Evolutionary conservation across 2,329 filamentous ascomycete genomes (phyloP).

Genomic region (Blumeriella jaapii): DNA sequence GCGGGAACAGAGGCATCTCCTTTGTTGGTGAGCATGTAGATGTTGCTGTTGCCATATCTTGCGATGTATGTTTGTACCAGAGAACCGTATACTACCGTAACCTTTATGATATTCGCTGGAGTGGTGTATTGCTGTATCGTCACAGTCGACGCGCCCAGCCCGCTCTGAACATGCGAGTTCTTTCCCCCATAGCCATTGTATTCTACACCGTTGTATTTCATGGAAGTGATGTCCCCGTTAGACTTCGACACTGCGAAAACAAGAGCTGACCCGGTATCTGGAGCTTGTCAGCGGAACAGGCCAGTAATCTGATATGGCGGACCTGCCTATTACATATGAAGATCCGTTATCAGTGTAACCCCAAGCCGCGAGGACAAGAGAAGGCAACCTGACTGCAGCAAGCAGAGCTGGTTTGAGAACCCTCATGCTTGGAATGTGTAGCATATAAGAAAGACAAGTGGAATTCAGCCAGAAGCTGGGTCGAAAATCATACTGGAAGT

Average conservation of each 20-base stretch:
- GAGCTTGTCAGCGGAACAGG: neutral
- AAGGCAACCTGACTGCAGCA: conserved; percentile 6
- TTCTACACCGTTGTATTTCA: conserved; percentile 26
- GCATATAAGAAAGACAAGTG: too few relatives aligned
- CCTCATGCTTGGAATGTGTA: conserved; percentile 7
- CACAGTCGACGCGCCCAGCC: conserved; percentile 45
- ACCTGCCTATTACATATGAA: conserved; percentile 30
- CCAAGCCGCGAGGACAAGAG: conserved; percentile 28
- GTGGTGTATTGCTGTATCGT: conserved; percentile 19
- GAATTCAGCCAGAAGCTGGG: too few relatives aligned
- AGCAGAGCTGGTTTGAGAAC: conserved; percentile 3
- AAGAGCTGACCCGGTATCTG: conserved; percentile 25
- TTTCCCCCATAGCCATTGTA: conserved; percentile 8
- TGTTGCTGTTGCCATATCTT: conserved; percentile 29
- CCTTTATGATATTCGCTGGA: conserved; percentile 27
- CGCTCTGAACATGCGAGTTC: conserved; percentile 22
- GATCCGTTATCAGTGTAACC: conserved; percentile 30
- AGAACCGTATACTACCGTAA: conserved; percentile 27
- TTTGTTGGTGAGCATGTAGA: conserved; percentile 34
- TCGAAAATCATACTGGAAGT: too few relatives aligned
- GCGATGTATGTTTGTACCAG: conserved; percentile 29
- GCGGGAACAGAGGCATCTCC: conserved; percentile 7
- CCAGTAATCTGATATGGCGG: neutral
- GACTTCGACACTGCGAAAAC: conserved; percentile 29
- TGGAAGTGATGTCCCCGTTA: conserved; percentile 28